Conservation (phyloP, 257 asterid species). For the Primulina tabacum region DNA sequence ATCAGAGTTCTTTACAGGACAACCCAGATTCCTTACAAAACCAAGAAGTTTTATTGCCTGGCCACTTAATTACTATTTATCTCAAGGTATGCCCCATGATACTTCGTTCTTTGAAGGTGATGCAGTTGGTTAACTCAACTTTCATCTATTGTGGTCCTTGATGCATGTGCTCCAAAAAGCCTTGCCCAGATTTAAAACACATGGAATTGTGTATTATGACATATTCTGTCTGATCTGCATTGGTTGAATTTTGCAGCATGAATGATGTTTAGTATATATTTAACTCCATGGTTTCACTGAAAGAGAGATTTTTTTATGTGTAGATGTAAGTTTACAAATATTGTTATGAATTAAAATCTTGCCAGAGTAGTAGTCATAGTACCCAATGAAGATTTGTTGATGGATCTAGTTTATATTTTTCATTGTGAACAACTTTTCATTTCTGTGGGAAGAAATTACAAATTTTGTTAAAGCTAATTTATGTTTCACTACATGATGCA, state of each 20-base stretch:
- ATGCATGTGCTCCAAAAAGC: neutral
- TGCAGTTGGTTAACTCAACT: conserved; percentile 16
- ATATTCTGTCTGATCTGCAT: conserved; percentile 10
- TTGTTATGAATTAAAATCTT: conserved; percentile 14
- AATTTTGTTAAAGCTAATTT: conserved; percentile 13
- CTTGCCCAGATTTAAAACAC: neutral
- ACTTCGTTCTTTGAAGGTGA: conserved; percentile 9
- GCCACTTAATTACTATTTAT: conserved; percentile 85
- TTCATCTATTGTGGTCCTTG: conserved; percentile 2
- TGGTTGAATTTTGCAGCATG: conserved; percentile 4
- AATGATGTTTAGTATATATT: conserved; percentile 8
- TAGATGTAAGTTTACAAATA: neutral
- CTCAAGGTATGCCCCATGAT: conserved; percentile 60
- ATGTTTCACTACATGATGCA: conserved; percentile 11
- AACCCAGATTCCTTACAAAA: conserved; percentile 91
- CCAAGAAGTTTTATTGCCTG: conserved; percentile 93
- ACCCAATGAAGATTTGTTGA: conserved; percentile 11
- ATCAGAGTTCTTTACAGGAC: conserved; percentile 91
- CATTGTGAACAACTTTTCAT: neutral
- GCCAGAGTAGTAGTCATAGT: conserved; percentile 6
- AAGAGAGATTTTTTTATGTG: conserved; percentile 7
- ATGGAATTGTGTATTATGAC: neutral
- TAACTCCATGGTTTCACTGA: neutral
- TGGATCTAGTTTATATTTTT: neutral
- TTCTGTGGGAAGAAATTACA: neutral